Evolutionary conservation across 257 asterid genomes (phyloP).

Genomic region (Voacanga thouarsii): DNA sequence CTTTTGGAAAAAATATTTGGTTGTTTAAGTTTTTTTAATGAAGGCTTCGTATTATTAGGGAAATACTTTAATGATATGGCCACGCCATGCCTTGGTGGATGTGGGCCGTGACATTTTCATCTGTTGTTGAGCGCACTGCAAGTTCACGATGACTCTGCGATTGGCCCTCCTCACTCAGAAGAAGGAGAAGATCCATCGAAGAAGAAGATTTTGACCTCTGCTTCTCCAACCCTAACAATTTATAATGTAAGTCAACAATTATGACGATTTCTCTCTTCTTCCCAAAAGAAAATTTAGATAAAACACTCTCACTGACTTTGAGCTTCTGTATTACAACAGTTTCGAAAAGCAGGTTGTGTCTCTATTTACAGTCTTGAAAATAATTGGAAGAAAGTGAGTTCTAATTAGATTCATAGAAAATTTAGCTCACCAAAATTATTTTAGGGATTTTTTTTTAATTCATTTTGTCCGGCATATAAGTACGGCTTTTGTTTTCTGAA

Average conservation of each 20-base stretch:
- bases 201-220: neutral
- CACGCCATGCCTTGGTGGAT: too few species aligned
- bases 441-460: neutral
- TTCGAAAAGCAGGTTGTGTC: neutral
- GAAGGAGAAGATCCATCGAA: neutral
- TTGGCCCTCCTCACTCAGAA: neutral
- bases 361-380: neutral
- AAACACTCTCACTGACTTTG: neutral
- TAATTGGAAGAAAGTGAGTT: too few species aligned
- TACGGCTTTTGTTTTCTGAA: neutral
- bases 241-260: neutral
- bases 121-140: too few species aligned
- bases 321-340: neutral
- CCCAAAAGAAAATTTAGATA: neutral
- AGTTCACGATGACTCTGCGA: too few species aligned
- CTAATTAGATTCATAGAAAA: neutral
- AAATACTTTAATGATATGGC: too few species aligned
- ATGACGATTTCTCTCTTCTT: neutral
- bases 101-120: too few species aligned
- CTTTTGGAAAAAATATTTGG: too few species aligned
- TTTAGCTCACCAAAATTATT: neutral
- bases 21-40: too few species aligned
- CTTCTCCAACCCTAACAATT: neutral
- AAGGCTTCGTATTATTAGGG: too few species aligned
- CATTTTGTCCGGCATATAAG: neutral